Evolutionary conservation across 441 rosid species (phyloP), one percentile per base, ranked within the genome.

Genomic region (Croton laevigatus): DNA sequence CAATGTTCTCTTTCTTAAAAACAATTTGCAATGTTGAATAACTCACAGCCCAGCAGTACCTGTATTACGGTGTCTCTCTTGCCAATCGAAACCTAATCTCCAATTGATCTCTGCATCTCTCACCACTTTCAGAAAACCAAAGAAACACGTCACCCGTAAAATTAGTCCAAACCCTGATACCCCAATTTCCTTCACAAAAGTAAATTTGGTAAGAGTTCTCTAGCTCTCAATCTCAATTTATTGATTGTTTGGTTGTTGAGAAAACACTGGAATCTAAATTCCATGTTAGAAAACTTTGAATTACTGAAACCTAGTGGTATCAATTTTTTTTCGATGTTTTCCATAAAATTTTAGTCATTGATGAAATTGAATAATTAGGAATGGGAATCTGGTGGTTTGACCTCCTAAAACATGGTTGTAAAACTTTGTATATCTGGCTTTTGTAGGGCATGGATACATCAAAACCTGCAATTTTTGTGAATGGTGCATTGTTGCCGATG

Each of bases 401-500:
- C 36, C 53, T 71, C 8, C 38, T 23, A 10, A 40, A 0, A 7
- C n/a, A 59, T 64, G 45, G 52, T 10, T 17, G 5, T 66, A 17
- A n/a, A 40, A 6, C 20, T 42, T 2, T 51, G 59, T 2, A 4
- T n/a, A 52, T 9, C 19, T 51, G 51, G 42, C 8, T 64, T 40
- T 63, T 45, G 45, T 14, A 68, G 76, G 84, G 57, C 60, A 94
- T 94, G 97, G 97, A 94, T 76, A 83, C 92, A 0, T 89, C 91
- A 20, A 85, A 76, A 70, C 97, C 98, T 73, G 86, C 91, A 19
- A 93, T 81, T 68, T 82, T 91, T 70, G 97, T 91, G 54, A 91
- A 91, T 54, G 96, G 89, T 8, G 83, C 65, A 58, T 71, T 87
- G 44, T 62, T 94, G 76, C 80, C 85, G 2, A 78, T 88, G 76